phyloP scores from a whole-genome alignment of 2,329 filamentous ascomycete genomes.

The Fusarium pseudograminearum region DNA sequence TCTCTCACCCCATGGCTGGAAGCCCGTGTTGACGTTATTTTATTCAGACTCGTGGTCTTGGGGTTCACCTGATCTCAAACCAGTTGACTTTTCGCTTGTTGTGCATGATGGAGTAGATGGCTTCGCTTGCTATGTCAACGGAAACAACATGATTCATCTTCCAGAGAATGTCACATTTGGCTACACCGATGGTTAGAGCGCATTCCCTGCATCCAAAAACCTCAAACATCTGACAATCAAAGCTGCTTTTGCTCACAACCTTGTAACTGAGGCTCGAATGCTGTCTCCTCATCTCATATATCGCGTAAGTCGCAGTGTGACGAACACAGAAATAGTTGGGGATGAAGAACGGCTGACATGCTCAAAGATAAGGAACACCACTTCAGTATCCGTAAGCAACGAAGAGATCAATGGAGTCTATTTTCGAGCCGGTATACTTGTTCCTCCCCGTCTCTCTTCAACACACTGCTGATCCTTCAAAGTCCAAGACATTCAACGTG shows the following conservation, averaged over 20 bases:
- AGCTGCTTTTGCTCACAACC: slow-evolving; percentile 7
- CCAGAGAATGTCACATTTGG: slow-evolving; percentile 8
- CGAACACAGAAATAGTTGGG: background rate
- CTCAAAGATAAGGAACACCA: background rate
- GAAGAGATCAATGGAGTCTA: slow-evolving; percentile 10
- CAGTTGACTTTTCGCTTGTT: slow-evolving; percentile 26
- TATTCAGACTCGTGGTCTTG: slow-evolving; percentile 20
- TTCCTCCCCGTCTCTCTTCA: accelerated
- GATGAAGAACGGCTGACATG: accelerated
- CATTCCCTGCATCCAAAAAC: accelerated
- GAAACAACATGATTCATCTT: slow-evolving; percentile 32
- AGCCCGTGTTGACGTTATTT: accelerated
- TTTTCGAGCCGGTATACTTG: slow-evolving; percentile 4
- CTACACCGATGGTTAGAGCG: slow-evolving; percentile 17
- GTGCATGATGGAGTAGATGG: slow-evolving; percentile 2
- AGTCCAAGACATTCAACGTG: background rate
- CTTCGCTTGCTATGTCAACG: slow-evolving; percentile 23
- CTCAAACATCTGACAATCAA: accelerated
- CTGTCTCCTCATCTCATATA: background rate
- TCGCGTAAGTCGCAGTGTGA: accelerated
- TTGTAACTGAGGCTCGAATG: background rate
- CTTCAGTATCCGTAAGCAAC: background rate
- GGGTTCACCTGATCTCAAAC: slow-evolving; percentile 14
- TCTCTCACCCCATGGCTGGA: accelerated
- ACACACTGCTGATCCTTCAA: background rate